These are phyloP conservation scores for Debaryomyces nepalensis DNA, from an alignment of 1,139 yeast species.

Conservation along the genomic window DNA sequence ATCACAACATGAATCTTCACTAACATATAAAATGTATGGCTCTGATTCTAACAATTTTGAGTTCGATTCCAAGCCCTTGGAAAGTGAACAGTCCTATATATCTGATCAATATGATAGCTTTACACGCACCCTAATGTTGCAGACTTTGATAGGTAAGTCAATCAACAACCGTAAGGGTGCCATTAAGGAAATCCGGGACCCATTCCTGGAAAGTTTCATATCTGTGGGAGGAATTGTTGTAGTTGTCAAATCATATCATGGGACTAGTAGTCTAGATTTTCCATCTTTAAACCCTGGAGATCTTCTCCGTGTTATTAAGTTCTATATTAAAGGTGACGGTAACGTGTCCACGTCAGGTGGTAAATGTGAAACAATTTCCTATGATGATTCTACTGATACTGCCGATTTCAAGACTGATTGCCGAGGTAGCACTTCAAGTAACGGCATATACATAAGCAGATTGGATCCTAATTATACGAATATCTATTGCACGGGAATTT, in stretches of 20 bases:
- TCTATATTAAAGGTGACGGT: constrained; percentile 26
- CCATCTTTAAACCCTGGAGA: constrained; percentile 38
- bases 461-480: constrained; percentile 21
- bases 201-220: constrained; percentile 33
- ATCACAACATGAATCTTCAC: too few relatives aligned
- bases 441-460: constrained; percentile 15
- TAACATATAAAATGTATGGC: constrained; percentile 16
- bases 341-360: neutral
- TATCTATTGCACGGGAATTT: constrained; percentile 37
- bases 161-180: constrained; percentile 16
- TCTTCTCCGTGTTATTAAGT: constrained; percentile 35
- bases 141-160: constrained; percentile 26
- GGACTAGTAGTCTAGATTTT: constrained; percentile 29
- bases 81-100: constrained; percentile 17
- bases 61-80: constrained; percentile 23
- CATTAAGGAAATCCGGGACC: constrained; percentile 35
- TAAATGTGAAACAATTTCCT: too few relatives aligned
- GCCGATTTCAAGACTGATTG: neutral
- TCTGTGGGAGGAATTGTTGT: constrained; percentile 41
- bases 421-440: neutral
- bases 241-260: constrained; percentile 38
- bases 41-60: constrained; percentile 12
- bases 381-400: neutral
- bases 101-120: constrained; percentile 31
- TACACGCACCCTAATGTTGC: constrained; percentile 35